Conservation (phyloP, 352 stramenopile genomes). For the Phytopythium helicoides region DNA sequence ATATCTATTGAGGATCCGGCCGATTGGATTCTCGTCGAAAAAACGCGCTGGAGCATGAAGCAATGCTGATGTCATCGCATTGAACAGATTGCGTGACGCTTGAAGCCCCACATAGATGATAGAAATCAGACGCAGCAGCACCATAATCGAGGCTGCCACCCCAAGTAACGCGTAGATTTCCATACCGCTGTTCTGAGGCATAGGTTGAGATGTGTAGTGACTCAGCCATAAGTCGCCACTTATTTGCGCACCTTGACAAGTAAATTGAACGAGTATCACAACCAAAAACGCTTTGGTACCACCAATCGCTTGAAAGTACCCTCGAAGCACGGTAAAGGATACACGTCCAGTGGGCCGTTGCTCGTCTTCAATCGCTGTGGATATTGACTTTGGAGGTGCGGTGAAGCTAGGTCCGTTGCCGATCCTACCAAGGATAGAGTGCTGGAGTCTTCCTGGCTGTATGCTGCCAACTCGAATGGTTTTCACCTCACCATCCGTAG, state of each 20-base stretch:
- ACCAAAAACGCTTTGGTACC: conserved; percentile 15
- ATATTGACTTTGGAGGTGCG: too few species aligned
- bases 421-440: too few species aligned
- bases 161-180: conserved; percentile 38
- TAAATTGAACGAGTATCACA: conserved; percentile 32
- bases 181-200: conserved; percentile 19
- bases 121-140: conserved; percentile 29
- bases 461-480: background rate
- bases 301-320: conserved; percentile 35
- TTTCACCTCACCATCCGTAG: too few species aligned
- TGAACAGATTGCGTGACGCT: conserved; percentile 64
- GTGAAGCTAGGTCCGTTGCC: too few species aligned
- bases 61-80: conserved; percentile 82
- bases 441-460: too few species aligned
- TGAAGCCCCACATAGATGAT: conserved; percentile 34
- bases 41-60: conserved; percentile 87
- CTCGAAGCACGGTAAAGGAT: conserved; percentile 26
- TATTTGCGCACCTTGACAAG: conserved; percentile 73
- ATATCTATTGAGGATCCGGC: conserved; percentile 91
- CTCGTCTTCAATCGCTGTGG: conserved; percentile 44
- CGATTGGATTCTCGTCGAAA: conserved; percentile 91
- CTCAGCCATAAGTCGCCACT: conserved; percentile 90
- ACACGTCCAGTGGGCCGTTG: conserved; percentile 27
- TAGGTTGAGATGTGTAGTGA: conserved; percentile 69
- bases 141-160: conserved; percentile 27